These are phyloP conservation scores for Teunomyces kruisii DNA, from an alignment of 805 yeast genomes.

Conservation along the genomic window DNA sequence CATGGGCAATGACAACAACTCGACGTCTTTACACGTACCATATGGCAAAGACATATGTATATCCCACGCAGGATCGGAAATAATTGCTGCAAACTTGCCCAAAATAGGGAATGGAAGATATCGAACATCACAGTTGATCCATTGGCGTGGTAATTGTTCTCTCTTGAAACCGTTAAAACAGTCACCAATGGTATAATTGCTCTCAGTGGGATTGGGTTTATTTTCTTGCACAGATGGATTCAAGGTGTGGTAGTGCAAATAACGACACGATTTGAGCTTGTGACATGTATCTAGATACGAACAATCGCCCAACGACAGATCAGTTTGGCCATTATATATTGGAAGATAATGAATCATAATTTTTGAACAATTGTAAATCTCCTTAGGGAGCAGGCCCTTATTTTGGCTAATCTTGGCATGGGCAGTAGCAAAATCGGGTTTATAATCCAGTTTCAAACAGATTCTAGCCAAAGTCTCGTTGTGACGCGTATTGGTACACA, in stretches of 20 bases:
- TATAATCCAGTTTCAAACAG: constrained; percentile 7
- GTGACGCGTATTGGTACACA: constrained; percentile 47
- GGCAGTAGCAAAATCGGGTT: not conserved
- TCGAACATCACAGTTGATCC: constrained; percentile 85
- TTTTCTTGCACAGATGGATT: constrained; percentile 30
- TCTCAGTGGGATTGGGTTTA: constrained; percentile 3
- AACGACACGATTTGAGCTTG: constrained; percentile 75
- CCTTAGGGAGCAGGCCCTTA: constrained; percentile 15
- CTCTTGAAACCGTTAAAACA: constrained; percentile 38
- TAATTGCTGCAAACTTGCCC: constrained; percentile 78
- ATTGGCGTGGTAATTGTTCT: constrained; percentile 59
- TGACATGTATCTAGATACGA: constrained; percentile 94
- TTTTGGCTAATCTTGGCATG: constrained; percentile 6
- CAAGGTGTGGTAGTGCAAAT: constrained; percentile 69
- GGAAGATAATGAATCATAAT: constrained; percentile 31
- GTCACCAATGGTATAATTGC: constrained; percentile 51
- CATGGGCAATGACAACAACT: constrained; percentile 65
- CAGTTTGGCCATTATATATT: constrained; percentile 54
- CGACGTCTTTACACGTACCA: constrained; percentile 76
- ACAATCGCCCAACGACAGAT: constrained; percentile 77
- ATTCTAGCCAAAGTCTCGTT: constrained; percentile 22
- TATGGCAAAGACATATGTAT: constrained; percentile 86
- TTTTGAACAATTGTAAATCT: constrained; percentile 22
- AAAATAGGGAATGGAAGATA: constrained; percentile 65
- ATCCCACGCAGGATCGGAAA: constrained; percentile 97